Conservation (phyloP, 106 monocot species). For the Iris macrosiphon region DNA sequence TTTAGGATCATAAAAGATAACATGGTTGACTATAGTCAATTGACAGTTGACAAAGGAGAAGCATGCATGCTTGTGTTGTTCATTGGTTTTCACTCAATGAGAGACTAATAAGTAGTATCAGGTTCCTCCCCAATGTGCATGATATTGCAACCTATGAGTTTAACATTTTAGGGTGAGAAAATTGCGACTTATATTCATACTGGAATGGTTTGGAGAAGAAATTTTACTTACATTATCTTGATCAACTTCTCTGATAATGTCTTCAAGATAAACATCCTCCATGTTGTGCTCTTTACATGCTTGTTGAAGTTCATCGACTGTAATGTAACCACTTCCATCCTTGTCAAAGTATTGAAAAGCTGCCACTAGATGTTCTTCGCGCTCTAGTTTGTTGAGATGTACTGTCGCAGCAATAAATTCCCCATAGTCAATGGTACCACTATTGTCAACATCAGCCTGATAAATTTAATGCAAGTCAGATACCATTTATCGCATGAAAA, state of each 20-base stretch:
- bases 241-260: slow-evolving; percentile 26
- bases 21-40: no score
- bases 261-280: slow-evolving; percentile 16
- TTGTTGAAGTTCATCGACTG: slow-evolving; percentile 23
- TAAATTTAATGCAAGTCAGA: not conserved
- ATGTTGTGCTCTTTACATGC: slow-evolving; percentile 27
- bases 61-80: no score
- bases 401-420: slow-evolving; percentile 21
- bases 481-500: no score
- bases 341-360: slow-evolving; percentile 24
- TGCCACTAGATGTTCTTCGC: slow-evolving; percentile 22
- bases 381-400: slow-evolving; percentile 24
- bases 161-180: no score
- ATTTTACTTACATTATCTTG: slow-evolving; percentile 22
- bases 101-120: no score
- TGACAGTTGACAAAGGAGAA: no score
- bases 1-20: no score
- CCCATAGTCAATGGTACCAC: slow-evolving; percentile 22
- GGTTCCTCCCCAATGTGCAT: no score
- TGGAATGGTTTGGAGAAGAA: no score
- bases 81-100: no score
- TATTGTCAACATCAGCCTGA: slow-evolving; percentile 26
- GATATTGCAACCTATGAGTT: no score
- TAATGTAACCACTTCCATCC: slow-evolving; percentile 21
- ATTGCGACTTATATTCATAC: no score